These are phyloP conservation scores for Diaporthe sp. DNA, from an alignment of 2,329 filamentous ascomycete genomes.

Conservation along the genomic window DNA sequence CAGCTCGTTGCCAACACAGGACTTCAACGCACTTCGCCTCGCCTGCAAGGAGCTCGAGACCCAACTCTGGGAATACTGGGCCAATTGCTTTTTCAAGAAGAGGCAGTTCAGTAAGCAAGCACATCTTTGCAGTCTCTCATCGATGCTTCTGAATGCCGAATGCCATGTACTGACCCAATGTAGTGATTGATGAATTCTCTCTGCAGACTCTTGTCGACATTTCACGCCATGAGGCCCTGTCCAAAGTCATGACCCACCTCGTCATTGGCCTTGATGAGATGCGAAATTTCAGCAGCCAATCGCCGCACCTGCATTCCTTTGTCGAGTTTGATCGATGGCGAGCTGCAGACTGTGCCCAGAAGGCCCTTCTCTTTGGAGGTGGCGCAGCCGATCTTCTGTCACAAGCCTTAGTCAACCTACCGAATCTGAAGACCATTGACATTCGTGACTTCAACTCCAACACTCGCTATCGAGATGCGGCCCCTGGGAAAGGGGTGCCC, in stretches of 20 bases:
- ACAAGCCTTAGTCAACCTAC: slow-evolving; percentile 68
- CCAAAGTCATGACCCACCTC: slow-evolving; percentile 57
- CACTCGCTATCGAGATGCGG: slow-evolving; percentile 67
- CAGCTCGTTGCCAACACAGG: slow-evolving; percentile 64
- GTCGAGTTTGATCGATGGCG: neutral
- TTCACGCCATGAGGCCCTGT: slow-evolving; percentile 59
- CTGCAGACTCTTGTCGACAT: slow-evolving; percentile 68
- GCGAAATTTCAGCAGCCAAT: neutral
- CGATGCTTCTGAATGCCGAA: slow-evolving; percentile 52
- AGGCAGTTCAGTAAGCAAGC: slow-evolving; percentile 67
- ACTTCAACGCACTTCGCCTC: slow-evolving; percentile 68
- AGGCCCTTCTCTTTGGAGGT: slow-evolving; percentile 57
- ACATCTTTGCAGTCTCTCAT: neutral
- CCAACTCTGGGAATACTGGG: slow-evolving; percentile 67
- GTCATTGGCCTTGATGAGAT: slow-evolving; percentile 61
- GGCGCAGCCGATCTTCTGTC: slow-evolving; percentile 66
- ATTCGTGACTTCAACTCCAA: slow-evolving; percentile 70
- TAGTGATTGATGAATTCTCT: slow-evolving; percentile 53
- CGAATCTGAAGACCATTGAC: slow-evolving; percentile 68
- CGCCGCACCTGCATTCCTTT: neutral
- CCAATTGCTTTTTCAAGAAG: slow-evolving; percentile 74
- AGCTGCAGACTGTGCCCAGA: slow-evolving; percentile 44
- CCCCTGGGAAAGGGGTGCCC: slow-evolving; percentile 58
- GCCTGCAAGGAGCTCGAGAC: slow-evolving; percentile 68
- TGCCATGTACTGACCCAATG: slow-evolving; percentile 47